These are phyloP conservation scores for Salvia hispanica DNA, from an alignment of 257 asterid genomes.

Conservation along the genomic window DNA sequence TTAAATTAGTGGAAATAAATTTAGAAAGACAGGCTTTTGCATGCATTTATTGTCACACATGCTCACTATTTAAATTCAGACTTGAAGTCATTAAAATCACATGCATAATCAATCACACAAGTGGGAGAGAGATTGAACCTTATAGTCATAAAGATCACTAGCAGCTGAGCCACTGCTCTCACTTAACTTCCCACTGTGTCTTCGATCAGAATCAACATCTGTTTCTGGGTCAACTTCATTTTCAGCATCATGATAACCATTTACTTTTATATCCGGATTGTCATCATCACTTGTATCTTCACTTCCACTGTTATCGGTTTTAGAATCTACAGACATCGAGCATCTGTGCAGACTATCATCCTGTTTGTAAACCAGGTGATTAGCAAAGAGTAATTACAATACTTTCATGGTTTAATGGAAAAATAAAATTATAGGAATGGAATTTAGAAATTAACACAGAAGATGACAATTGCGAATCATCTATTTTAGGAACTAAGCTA, in stretches of 20 bases:
- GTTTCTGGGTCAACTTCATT: slow-evolving; percentile 77
- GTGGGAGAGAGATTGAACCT: slow-evolving; percentile 48
- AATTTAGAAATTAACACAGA: background rate
- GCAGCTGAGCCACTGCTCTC: slow-evolving; percentile 94
- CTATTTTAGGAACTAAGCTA: slow-evolving; percentile 18
- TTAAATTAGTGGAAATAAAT: background rate
- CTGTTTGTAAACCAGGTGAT: slow-evolving; percentile 46
- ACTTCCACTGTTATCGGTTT: slow-evolving; percentile 77
- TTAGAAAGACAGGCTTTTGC: background rate
- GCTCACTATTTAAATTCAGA: slow-evolving; percentile 6
- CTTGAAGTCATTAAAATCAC: slow-evolving; percentile 10
- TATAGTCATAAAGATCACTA: slow-evolving; percentile 84
- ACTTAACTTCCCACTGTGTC: slow-evolving; percentile 89
- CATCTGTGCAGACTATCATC: slow-evolving; percentile 81
- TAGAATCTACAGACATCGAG: slow-evolving; percentile 89
- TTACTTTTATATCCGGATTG: slow-evolving; percentile 59
- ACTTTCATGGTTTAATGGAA: background rate
- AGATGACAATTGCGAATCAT: background rate
- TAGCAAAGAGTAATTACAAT: slow-evolving; percentile 8
- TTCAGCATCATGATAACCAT: slow-evolving; percentile 93
- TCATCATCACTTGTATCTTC: slow-evolving; percentile 85
- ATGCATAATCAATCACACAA: slow-evolving; percentile 10
- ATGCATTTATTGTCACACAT: background rate
- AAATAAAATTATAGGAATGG: background rate
- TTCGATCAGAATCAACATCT: slow-evolving; percentile 73